These are phyloP conservation scores for Exophiala phaeomuriformis DNA, from an alignment of 2,329 filamentous ascomycete species.

Conservation along the genomic window DNA sequence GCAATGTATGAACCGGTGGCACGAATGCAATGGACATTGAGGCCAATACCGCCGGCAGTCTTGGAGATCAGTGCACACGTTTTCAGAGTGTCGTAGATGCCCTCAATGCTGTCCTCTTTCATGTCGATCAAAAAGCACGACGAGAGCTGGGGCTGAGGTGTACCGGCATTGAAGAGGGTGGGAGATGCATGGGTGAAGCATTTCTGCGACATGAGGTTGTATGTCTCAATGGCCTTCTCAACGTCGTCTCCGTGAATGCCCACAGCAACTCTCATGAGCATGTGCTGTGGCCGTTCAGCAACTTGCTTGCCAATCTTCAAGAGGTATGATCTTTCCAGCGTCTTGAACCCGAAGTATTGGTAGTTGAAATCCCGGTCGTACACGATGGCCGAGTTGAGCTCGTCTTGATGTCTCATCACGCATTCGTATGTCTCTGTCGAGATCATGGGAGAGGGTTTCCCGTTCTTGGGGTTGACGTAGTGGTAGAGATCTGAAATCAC, in stretches of 20 bases:
- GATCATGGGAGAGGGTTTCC: conserved; percentile 82
- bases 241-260: conserved; percentile 94
- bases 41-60: conserved; percentile 94
- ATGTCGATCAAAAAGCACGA: conserved; percentile 99
- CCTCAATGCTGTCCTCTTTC: conserved; percentile 99
- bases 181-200: conserved; percentile 98
- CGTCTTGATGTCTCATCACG: conserved; percentile 91
- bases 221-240: conserved; percentile 91
- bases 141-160: conserved; percentile 85
- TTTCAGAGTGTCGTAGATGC: conserved; percentile 98
- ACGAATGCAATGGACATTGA: conserved; percentile 94
- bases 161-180: conserved; percentile 96
- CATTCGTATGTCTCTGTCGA: conserved; percentile 82
- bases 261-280: conserved; percentile 99
- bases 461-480: conserved; percentile 93
- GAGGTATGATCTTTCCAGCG: conserved; percentile 92
- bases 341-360: conserved; percentile 99
- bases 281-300: conserved; percentile 94
- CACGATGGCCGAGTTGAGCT: conserved; percentile 97
- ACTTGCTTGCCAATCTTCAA: conserved; percentile 93
- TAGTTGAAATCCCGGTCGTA: conserved; percentile 99
- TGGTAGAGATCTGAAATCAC: conserved; percentile 89
- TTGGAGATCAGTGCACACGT: conserved; percentile 99
- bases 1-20: conserved; percentile 97
- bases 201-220: conserved; percentile 98